Conservation (phyloP, 805 yeast species). For the Isabelozyma heimii region DNA sequence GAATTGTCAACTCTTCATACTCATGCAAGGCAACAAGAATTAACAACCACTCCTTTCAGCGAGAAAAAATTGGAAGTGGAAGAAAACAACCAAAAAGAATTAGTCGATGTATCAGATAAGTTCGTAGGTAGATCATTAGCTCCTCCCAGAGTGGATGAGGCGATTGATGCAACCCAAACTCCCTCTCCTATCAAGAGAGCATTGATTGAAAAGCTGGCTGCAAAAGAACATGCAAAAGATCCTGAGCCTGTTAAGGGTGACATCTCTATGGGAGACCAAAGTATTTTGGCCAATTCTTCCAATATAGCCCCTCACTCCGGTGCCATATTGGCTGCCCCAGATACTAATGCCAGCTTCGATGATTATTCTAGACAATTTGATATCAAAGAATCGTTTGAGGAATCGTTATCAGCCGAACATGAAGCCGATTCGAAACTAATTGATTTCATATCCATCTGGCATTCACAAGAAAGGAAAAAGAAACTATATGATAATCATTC, state of each 20-base stretch:
- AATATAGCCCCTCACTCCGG: conserved; percentile 35
- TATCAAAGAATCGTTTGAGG: conserved; percentile 26
- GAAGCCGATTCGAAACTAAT: conserved; percentile 27
- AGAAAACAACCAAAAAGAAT: conserved; percentile 5
- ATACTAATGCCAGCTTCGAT: conserved; percentile 38
- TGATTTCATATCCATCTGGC: conserved; percentile 42
- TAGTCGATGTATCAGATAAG: conserved; percentile 12
- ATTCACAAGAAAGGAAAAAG: conserved; percentile 29
- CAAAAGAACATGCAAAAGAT: not conserved
- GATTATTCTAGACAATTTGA: conserved; percentile 29
- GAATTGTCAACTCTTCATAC: conserved; percentile 8
- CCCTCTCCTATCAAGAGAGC: conserved; percentile 5
- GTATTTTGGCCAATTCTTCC: conserved; percentile 43
- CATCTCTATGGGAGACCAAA: conserved; percentile 12
- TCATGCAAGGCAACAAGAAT: not conserved
- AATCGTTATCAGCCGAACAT: conserved; percentile 40
- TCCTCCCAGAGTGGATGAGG: conserved; percentile 14
- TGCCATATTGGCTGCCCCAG: conserved; percentile 35
- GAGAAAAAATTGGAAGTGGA: not conserved
- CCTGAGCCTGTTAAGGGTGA: not conserved
- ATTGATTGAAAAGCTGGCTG: not conserved
- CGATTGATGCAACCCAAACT: conserved; percentile 17
- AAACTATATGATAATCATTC: not conserved
- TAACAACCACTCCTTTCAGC: not conserved
- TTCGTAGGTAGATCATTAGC: conserved; percentile 13